Percentiles rank a stretch among this genome's conserved stretches.
Conservation (phyloP, 139 green algal species). For the Auxenochlorella pyrenoidosa region DNA sequence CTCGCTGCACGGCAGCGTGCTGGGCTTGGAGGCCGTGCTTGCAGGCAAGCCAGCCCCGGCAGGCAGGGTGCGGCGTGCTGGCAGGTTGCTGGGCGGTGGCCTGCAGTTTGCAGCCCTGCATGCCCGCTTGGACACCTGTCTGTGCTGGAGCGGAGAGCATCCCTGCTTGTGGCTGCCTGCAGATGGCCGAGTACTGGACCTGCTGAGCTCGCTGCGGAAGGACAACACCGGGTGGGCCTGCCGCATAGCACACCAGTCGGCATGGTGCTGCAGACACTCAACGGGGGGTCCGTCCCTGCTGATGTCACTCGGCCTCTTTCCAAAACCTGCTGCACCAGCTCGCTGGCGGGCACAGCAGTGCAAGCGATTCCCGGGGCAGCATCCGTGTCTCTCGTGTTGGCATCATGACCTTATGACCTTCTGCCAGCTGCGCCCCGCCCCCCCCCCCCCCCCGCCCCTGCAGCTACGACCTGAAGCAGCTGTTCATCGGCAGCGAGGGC, state of each 20-base stretch:
- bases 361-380: no score
- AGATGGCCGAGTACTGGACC: slow-evolving; percentile 89
- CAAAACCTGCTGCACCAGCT: no score
- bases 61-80: neutral
- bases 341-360: no score
- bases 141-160: neutral
- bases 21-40: slow-evolving; percentile 95
- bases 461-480: slow-evolving; percentile 96
- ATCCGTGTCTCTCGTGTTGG: neutral
- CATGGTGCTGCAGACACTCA: no score
- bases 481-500: slow-evolving; percentile 98
- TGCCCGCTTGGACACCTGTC: neutral
- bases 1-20: slow-evolving; percentile 89
- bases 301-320: no score
- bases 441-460: neutral
- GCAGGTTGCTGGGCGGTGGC: neutral
- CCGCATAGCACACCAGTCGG: no score
- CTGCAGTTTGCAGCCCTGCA: neutral
- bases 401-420: neutral
- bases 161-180: neutral
- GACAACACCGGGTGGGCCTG: slow-evolving; percentile 93
- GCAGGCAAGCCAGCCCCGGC: slow-evolving; percentile 33
- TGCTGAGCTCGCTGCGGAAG: slow-evolving; percentile 86
- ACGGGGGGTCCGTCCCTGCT: no score
- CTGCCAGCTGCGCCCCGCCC: no score